These are phyloP conservation scores for Oxalis stricta DNA, from an alignment of 441 rosid species.

Conservation along the genomic window DNA sequence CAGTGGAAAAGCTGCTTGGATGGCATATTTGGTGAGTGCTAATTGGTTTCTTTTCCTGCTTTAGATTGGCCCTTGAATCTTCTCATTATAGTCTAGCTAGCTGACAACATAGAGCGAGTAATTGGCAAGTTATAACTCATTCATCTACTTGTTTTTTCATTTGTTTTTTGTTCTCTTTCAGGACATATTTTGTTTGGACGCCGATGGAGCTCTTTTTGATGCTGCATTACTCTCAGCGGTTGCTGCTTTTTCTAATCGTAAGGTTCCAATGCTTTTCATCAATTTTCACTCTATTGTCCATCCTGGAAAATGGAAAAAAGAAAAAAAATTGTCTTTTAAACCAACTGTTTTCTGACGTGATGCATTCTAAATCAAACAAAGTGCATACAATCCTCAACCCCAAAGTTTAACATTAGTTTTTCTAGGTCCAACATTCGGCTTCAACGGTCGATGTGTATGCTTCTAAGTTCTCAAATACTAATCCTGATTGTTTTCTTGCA, in stretches of 20 bases:
- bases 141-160: not conserved
- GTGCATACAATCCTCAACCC: too few relatives aligned
- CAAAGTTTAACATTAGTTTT: too few relatives aligned
- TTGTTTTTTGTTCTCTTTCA: slow-evolving; percentile 12
- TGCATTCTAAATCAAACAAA: too few relatives aligned
- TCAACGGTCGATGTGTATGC: too few relatives aligned
- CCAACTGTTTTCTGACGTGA: too few relatives aligned
- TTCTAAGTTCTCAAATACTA: slow-evolving; percentile 1
- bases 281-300: not conserved
- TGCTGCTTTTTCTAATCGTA: slow-evolving; percentile 72
- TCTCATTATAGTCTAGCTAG: not conserved
- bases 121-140: not conserved
- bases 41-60: not conserved
- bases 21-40: slow-evolving; percentile 66
- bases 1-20: slow-evolving; percentile 93
- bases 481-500: slow-evolving; percentile 17
- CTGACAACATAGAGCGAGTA: not conserved
- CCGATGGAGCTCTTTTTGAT: slow-evolving; percentile 92
- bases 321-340: too few relatives aligned
- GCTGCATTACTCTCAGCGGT: slow-evolving; percentile 83
- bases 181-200: slow-evolving; percentile 89
- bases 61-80: not conserved
- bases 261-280: slow-evolving; percentile 11
- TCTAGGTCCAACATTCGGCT: too few relatives aligned
- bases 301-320: not conserved